A percentile compares a stretch with the other conserved stretches of the same genome.
phyloP scores from a whole-genome alignment of 192 early-diverging fungal species.

The Physocladia obscura region DNA sequence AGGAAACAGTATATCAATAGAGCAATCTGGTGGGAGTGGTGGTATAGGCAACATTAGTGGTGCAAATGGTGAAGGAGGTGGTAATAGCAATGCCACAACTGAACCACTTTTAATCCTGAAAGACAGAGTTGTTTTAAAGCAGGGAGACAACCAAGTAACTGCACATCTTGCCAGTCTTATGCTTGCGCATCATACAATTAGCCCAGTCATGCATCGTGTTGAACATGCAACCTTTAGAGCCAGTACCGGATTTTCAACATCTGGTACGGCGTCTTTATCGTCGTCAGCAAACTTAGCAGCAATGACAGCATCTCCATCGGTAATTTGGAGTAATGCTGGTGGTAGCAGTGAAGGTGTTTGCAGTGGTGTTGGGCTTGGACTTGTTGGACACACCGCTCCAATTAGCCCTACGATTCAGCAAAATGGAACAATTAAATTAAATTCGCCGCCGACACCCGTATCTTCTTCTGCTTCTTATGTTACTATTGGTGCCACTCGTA shows the following conservation, averaged over 20 bases:
- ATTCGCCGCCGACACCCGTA: too few species aligned
- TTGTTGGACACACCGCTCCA: too few species aligned
- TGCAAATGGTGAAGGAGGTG: neutral
- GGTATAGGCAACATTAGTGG: neutral
- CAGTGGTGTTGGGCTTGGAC: neutral
- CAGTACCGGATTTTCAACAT: neutral
- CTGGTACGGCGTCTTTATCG: neutral
- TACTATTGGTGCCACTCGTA: neutral
- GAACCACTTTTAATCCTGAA: conserved; percentile 1
- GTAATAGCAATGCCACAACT: neutral
- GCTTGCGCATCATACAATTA: conserved; percentile 82
- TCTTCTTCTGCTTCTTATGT: neutral
- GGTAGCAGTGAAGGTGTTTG: neutral
- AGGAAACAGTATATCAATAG: too few species aligned
- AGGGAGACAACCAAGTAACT: conserved; percentile 76
- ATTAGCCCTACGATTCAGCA: too few species aligned
- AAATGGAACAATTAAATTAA: too few species aligned
- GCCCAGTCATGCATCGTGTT: conserved; percentile 75
- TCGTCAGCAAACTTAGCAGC: neutral
- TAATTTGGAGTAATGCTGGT: neutral
- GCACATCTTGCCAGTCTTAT: conserved; percentile 85
- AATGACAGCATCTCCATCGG: neutral
- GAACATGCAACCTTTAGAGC: conserved; percentile 77
- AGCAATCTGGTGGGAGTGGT: too few species aligned
- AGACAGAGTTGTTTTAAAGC: conserved; percentile 50